A percentile compares a stretch with the other conserved stretches of the same genome.
These are phyloP conservation scores for Rhodotorula sp. DNA, from an alignment of 1,284 basidiomycete genomes.

Conservation along the genomic window DNA sequence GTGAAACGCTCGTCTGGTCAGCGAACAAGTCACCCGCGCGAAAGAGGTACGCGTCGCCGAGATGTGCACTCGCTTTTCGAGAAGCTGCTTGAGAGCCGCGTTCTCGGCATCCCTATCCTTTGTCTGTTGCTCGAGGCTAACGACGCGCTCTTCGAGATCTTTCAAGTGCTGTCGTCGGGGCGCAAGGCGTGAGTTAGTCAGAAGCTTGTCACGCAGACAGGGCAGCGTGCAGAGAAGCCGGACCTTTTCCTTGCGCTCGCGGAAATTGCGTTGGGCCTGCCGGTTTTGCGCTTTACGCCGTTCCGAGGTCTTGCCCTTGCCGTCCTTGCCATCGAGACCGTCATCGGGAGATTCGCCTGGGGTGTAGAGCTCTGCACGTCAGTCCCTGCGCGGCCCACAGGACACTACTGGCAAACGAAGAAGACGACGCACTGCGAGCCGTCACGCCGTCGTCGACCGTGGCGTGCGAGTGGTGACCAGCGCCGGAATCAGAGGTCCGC, in stretches of 20 bases:
- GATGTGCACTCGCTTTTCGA: slow-evolving; percentile 26
- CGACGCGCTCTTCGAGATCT: slow-evolving; percentile 43
- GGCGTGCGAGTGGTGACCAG: slow-evolving; percentile 16
- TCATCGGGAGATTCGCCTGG: slow-evolving; percentile 28
- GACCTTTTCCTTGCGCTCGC: slow-evolving; percentile 44
- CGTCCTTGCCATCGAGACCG: slow-evolving; percentile 10
- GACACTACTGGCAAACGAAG: neutral
- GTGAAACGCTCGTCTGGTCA: too few relatives aligned
- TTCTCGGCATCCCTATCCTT: slow-evolving; percentile 37
- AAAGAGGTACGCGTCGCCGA: neutral
- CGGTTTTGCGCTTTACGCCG: slow-evolving; percentile 39
- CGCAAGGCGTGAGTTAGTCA: neutral
- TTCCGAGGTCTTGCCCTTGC: slow-evolving; percentile 35
- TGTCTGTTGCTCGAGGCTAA: slow-evolving; percentile 31
- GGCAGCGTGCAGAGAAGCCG: neutral
- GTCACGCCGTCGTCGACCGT: slow-evolving; percentile 20
- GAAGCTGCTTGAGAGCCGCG: slow-evolving; percentile 37
- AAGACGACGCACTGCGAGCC: slow-evolving; percentile 17
- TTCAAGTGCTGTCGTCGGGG: slow-evolving; percentile 31
- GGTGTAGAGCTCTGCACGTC: neutral
- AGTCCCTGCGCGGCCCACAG: neutral
- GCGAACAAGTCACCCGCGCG: neutral
- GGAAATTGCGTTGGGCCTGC: slow-evolving; percentile 43
- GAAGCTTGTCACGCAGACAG: too few relatives aligned
- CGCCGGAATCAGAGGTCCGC: neutral